Evolutionary conservation across 345 rosid species (phyloP).

Genomic region (Arabis hirsuta): DNA sequence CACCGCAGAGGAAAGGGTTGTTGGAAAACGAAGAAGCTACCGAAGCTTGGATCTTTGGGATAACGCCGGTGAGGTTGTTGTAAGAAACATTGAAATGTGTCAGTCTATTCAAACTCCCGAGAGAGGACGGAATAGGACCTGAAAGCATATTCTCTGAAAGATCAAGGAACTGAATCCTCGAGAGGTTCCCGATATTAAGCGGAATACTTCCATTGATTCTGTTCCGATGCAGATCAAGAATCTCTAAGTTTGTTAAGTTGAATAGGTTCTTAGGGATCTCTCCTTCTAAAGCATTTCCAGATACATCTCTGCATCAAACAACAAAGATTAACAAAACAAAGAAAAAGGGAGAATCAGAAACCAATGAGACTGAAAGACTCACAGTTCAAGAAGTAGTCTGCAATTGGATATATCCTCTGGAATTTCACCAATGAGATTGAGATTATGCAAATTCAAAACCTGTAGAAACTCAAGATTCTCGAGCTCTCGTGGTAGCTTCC

Average conservation of each 20-base stretch:
- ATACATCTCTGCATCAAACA: slow-evolving; percentile 73
- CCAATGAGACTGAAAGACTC: slow-evolving; percentile 16
- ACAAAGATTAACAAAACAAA: slow-evolving; percentile 50
- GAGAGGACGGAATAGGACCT: slow-evolving; percentile 72
- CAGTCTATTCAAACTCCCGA: slow-evolving; percentile 58
- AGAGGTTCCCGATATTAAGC: slow-evolving; percentile 57
- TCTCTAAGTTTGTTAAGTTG: slow-evolving; percentile 72
- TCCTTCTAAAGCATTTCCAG: slow-evolving; percentile 74
- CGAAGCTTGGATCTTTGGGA: slow-evolving; percentile 67
- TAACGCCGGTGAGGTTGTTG: slow-evolving; percentile 74
- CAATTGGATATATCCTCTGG: slow-evolving; percentile 73
- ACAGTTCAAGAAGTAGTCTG: slow-evolving; percentile 59
- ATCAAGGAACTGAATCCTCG: slow-evolving; percentile 56
- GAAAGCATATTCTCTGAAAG: slow-evolving; percentile 74
- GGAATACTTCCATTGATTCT: slow-evolving; percentile 74
- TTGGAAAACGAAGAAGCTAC: slow-evolving; percentile 71
- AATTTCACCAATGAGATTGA: slow-evolving; percentile 54
- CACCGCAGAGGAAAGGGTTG: slow-evolving; percentile 79
- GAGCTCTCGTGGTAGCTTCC: slow-evolving; percentile 60
- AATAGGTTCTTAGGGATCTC: slow-evolving; percentile 63
- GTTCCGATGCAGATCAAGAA: slow-evolving; percentile 77
- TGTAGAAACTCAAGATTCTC: slow-evolving; percentile 70
- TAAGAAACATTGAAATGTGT: slow-evolving; percentile 72
- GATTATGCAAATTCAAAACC: slow-evolving; percentile 83
- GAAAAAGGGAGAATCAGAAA: too few relatives aligned